Conservation (phyloP, 1,284 basidiomycete species). For the Cronartium quercuum region DNA sequence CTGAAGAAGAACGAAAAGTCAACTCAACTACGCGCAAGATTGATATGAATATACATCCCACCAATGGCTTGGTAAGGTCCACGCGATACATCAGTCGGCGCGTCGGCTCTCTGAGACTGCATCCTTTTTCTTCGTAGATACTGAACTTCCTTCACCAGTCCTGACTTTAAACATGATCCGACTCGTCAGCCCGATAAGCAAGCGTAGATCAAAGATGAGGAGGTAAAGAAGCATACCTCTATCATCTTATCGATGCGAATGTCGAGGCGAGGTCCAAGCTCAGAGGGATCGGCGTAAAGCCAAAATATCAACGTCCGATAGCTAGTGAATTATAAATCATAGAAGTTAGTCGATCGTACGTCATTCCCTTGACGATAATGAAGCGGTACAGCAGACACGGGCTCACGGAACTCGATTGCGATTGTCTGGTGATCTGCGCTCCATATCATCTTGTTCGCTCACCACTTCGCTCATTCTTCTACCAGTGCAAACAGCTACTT, state of each 20-base stretch:
- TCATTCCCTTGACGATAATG: too few relatives aligned
- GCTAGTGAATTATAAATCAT: not conserved
- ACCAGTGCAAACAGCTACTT: slow-evolving; percentile 70
- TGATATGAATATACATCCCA: slow-evolving; percentile 47
- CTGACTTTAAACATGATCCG: slow-evolving; percentile 55
- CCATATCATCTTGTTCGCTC: slow-evolving; percentile 53
- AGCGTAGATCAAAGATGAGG: too few relatives aligned
- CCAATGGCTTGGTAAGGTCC: slow-evolving; percentile 96
- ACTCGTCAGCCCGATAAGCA: not conserved
- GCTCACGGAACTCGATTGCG: slow-evolving; percentile 53
- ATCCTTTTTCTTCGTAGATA: slow-evolving; percentile 49
- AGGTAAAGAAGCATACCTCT: slow-evolving; percentile 54
- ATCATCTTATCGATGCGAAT: slow-evolving; percentile 83
- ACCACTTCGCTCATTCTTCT: slow-evolving; percentile 65
- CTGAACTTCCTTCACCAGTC: slow-evolving; percentile 74
- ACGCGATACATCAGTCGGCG: slow-evolving; percentile 59
- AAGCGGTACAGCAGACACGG: too few relatives aligned
- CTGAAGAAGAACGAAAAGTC: not conserved
- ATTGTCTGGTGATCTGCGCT: slow-evolving; percentile 27
- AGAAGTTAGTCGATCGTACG: not conserved
- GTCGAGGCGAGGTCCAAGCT: slow-evolving; percentile 66
- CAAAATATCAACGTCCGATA: slow-evolving; percentile 78
- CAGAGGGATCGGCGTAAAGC: slow-evolving; percentile 70
- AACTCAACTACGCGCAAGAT: not conserved
- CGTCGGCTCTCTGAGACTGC: not conserved